Evolutionary conservation across 495 filamentous ascomycete species (phyloP).

Genomic region (Lentithecium fluviatile): DNA sequence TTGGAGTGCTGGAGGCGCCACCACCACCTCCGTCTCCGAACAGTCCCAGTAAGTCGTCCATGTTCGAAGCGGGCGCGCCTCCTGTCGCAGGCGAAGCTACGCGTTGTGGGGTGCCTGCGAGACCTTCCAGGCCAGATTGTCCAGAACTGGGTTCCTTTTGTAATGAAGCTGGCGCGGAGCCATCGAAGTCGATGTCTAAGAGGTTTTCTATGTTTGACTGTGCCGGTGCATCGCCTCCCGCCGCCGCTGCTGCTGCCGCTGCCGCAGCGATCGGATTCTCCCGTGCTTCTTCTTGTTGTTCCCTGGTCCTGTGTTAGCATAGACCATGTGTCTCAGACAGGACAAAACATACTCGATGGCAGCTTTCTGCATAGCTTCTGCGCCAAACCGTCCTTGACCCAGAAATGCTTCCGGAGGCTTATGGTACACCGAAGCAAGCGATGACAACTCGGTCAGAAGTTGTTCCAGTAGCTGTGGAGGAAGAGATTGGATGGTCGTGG

Average conservation of each 20-base stretch:
- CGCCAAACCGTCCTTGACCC: conserved; percentile 88
- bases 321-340: conserved; percentile 14
- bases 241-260: conserved; percentile 67
- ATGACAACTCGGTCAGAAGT: conserved; percentile 87
- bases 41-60: conserved; percentile 90
- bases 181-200: conserved; percentile 97
- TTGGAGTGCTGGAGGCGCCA: conserved; percentile 40
- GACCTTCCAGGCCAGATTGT: conserved; percentile 67
- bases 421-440: conserved; percentile 97
- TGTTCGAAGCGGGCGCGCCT: conserved; percentile 48
- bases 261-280: conserved; percentile 92
- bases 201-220: conserved; percentile 90
- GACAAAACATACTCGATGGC: conserved; percentile 71
- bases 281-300: conserved; percentile 83
- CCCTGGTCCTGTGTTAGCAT: conserved; percentile 44
- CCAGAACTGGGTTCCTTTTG: conserved; percentile 66
- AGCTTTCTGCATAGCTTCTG: conserved; percentile 89
- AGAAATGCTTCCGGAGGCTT: conserved; percentile 96
- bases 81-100: conserved; percentile 59
- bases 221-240: conserved; percentile 50
- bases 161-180: conserved; percentile 82
- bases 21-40: conserved; percentile 46
- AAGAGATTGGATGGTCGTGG: conserved; percentile 85
- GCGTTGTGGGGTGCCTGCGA: conserved; percentile 78
- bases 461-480: conserved; percentile 80